Base-by-base conservation (phyloP, 2,329 filamentous ascomycete species). In the Fusarium sp. region DNA sequence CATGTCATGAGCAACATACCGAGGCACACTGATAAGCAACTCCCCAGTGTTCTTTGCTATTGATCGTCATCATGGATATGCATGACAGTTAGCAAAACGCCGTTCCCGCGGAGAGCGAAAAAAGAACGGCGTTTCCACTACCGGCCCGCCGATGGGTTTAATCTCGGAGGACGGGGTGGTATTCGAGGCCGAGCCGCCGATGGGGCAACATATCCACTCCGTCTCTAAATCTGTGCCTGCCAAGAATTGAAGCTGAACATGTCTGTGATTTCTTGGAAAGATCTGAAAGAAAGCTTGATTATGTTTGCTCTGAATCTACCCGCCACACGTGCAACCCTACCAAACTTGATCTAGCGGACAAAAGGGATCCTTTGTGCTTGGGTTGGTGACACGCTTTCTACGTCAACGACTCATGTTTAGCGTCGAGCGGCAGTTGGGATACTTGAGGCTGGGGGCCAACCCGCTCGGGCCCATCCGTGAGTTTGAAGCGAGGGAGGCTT, bases 101-200 rank as follows among this genome's bases (percentile, higher is more conserved):
- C 48, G 48, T 20, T 52, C 18, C 25, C 48, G 48, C 48, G 48
- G 48, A 30, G 27, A n/a, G 10, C 6, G 11, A 32, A 30, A 30
- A 25, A 10, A 18, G 43, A 11, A n/a, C 48, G 48, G 48, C 18
- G 48, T 54, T 54, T 54, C 10, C 11, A 32, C n/a, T 54, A 30
- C 27, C 48, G 27, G 27, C 3, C 18, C 27, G 27, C 48, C 27
- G 48, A 32, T 50, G 4, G 20, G n/a, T 50, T 52, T 35, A 34
- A 37, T 50, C n/a, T 68, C 59, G 70, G 70, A 14, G 27, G 27
- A 54, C 48, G 48, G 48, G 32, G 58, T 72, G n/a, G 35, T 27
- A 35, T 3, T 59, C 25, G 9, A 58, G n/a, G 18, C 70, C 70
- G 69, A 72, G 35, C 20, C 11, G 56, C 70, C 70, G 69, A 35